A percentile compares a stretch with the other conserved stretches of the same genome.
Evolutionary conservation across 768 basidiomycete species (phyloP).

Genomic region (Trametes villosa): DNA sequence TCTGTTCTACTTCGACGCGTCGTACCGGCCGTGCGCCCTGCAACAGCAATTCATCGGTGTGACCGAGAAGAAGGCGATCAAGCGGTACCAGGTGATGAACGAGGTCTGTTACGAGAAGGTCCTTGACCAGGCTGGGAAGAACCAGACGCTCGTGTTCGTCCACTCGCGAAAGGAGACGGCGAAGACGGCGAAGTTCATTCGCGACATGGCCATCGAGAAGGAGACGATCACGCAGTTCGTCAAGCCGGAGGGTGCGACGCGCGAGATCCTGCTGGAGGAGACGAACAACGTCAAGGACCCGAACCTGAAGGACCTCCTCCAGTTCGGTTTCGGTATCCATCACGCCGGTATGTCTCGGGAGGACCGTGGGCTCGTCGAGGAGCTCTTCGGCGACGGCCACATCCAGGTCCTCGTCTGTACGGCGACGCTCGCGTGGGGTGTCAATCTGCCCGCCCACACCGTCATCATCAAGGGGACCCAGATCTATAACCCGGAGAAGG

Average conservation of each 20-base stretch:
- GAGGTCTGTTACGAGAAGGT: slow-evolving; percentile 99
- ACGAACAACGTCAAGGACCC: slow-evolving; percentile 80
- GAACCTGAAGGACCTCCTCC: slow-evolving; percentile 85
- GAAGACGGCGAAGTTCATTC: slow-evolving; percentile 92
- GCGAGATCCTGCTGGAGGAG: slow-evolving; percentile 88
- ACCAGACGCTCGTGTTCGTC: slow-evolving; percentile 95
- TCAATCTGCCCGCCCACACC: slow-evolving; percentile 95
- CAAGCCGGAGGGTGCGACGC: slow-evolving; percentile 87
- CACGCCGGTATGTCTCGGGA: slow-evolving; percentile 96
- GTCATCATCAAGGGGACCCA: slow-evolving; percentile 99
- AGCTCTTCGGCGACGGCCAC: slow-evolving; percentile 89
- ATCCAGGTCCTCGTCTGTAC: slow-evolving; percentile 96
- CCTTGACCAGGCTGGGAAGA: slow-evolving; percentile 87
- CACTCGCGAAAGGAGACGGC: slow-evolving; percentile 99
- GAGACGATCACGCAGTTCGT: slow-evolving; percentile 97
- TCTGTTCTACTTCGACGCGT: slow-evolving; percentile 95
- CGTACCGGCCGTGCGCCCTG: slow-evolving; percentile 91
- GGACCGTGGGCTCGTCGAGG: slow-evolving; percentile 91
- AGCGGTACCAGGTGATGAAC: slow-evolving; percentile 96
- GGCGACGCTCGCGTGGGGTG: slow-evolving; percentile 98
- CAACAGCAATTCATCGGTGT: slow-evolving; percentile 97
- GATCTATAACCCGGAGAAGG: slow-evolving; percentile 99
- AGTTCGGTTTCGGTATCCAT: slow-evolving; percentile 97
- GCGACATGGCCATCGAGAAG: slow-evolving; percentile 95
- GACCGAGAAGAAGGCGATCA: slow-evolving; percentile 99